Evolutionary conservation across 805 yeast species (phyloP).

Genomic region (Kodamaea kaohsiungensis): DNA sequence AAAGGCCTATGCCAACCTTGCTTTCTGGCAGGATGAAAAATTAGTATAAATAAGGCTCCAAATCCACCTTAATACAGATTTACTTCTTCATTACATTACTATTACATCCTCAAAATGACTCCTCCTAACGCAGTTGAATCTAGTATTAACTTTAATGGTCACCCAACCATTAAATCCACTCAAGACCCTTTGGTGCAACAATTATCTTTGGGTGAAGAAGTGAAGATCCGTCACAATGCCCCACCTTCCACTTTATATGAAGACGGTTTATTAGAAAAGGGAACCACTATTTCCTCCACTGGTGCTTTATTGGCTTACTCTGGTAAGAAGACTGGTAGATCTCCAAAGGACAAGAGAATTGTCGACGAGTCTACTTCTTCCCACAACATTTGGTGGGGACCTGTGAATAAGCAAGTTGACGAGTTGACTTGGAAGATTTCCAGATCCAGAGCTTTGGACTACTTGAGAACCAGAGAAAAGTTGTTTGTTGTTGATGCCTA

Average conservation of each 20-base stretch:
- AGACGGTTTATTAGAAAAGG: constrained; percentile 87
- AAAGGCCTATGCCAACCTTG: not conserved
- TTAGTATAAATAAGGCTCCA: constrained; percentile 10
- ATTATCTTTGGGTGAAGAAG: constrained; percentile 56
- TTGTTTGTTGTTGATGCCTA: constrained; percentile 93
- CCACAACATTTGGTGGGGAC: constrained; percentile 98
- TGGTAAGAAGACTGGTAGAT: constrained; percentile 95
- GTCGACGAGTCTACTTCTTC: constrained; percentile 89
- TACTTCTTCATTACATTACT: constrained; percentile 9
- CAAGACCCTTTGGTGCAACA: constrained; percentile 45
- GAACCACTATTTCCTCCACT: constrained; percentile 86
- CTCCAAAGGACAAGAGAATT: constrained; percentile 97
- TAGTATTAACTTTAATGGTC: constrained; percentile 40
- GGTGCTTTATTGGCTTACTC: constrained; percentile 97
- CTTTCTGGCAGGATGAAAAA: constrained; percentile 1
- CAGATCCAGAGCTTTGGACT: constrained; percentile 95
- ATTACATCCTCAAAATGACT: constrained; percentile 31
- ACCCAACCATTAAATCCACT: constrained; percentile 39
- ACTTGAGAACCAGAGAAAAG: constrained; percentile 92
- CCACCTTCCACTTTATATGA: constrained; percentile 92
- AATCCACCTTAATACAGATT: not conserved
- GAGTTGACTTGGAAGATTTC: constrained; percentile 94
- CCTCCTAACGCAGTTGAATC: constrained; percentile 50
- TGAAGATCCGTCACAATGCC: constrained; percentile 82
- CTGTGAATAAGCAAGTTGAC: constrained; percentile 92